phyloP scores from a whole-genome alignment of 1,284 basidiomycete genomes.

The Tilletia caries region DNA sequence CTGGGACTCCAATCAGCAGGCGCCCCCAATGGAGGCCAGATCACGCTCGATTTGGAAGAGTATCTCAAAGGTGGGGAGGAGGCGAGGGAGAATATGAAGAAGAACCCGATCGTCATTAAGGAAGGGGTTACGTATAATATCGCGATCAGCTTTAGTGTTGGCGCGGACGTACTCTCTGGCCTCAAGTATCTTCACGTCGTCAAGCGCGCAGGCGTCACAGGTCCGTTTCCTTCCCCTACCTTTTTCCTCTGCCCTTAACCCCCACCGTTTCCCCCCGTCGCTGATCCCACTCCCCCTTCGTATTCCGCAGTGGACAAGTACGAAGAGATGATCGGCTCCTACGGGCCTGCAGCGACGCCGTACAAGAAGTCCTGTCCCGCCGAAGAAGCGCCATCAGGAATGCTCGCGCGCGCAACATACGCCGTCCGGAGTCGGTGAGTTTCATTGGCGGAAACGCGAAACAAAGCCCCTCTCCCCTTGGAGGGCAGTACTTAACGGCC shows the following conservation, averaged over 20 bases:
- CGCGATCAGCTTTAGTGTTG: slow-evolving; percentile 69
- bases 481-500: too few relatives aligned
- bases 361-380: slow-evolving; percentile 56
- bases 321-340: slow-evolving; percentile 86
- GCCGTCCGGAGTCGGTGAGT: slow-evolving; percentile 65
- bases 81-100: slow-evolving; percentile 57
- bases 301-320: slow-evolving; percentile 75
- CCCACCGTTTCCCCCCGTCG: neutral
- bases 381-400: slow-evolving; percentile 60
- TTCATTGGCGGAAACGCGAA: neutral
- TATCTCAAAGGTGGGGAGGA: slow-evolving; percentile 29
- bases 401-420: slow-evolving; percentile 77
- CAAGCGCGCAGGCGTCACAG: slow-evolving; percentile 66
- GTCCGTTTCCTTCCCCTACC: slow-evolving; percentile 27
- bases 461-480: neutral
- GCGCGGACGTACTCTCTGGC: slow-evolving; percentile 79
- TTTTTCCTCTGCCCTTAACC: slow-evolving; percentile 2
- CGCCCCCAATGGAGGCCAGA: slow-evolving; percentile 19
- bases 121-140: slow-evolving; percentile 69
- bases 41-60: slow-evolving; percentile 56
- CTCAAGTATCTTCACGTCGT: slow-evolving; percentile 74
- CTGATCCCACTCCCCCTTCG: neutral
- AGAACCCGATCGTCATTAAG: slow-evolving; percentile 63
- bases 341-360: slow-evolving; percentile 58
- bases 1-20: neutral